Conservation (phyloP, 768 basidiomycete species). For the Boletus rubropictus region DNA sequence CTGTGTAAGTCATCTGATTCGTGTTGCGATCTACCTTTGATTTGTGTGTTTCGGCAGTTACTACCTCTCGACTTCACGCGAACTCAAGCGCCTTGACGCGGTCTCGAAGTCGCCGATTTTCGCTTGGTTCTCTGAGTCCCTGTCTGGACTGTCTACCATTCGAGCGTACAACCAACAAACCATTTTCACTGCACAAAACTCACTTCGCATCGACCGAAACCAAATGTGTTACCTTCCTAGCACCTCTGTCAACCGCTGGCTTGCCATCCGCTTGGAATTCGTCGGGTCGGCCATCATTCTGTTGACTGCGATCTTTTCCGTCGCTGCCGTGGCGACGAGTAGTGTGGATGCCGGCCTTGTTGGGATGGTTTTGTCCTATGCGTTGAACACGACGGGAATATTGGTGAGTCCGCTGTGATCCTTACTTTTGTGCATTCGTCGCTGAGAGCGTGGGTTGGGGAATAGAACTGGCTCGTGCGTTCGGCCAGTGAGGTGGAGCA, state of each 20-base stretch:
- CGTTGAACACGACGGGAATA: constrained; percentile 75
- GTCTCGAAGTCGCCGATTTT: constrained; percentile 90
- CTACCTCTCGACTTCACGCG: constrained; percentile 80
- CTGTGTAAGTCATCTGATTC: constrained; percentile 48
- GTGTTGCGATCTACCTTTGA: not conserved
- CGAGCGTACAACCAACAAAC: constrained; percentile 70
- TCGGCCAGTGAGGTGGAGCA: constrained; percentile 86
- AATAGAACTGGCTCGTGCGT: constrained; percentile 75
- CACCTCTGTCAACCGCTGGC: constrained; percentile 76
- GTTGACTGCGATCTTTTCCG: constrained; percentile 58
- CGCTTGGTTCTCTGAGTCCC: constrained; percentile 77
- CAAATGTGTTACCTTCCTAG: constrained; percentile 74
- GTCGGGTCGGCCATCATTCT: constrained; percentile 79
- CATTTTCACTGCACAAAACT: constrained; percentile 63
- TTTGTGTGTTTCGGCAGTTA: constrained; percentile 44
- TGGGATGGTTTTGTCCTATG: constrained; percentile 81
- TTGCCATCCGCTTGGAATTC: constrained; percentile 78
- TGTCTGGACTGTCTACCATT: constrained; percentile 75
- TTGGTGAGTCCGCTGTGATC: constrained; percentile 43
- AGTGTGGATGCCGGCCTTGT: constrained; percentile 85
- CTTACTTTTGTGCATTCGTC: not conserved
- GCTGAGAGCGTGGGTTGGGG: not conserved
- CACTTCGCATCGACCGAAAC: constrained; percentile 76
- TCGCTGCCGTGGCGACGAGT: constrained; percentile 65
- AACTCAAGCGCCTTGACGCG: constrained; percentile 83